Evolutionary conservation across 305 asterid genomes (phyloP), one percentile per base, ranked within the genome.

Genomic region (Fraxinus angustifolia): DNA sequence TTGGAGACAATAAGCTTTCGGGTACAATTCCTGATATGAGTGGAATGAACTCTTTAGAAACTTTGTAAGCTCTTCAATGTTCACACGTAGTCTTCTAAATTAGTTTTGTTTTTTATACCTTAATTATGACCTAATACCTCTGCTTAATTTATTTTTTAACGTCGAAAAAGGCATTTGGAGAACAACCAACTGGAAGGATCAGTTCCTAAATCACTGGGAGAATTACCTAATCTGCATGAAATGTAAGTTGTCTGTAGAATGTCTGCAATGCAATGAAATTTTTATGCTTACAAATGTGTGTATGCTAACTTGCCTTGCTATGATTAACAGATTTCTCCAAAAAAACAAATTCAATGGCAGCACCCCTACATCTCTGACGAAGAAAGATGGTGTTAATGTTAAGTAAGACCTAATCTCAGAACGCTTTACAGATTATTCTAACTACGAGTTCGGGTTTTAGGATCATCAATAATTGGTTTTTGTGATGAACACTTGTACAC

Each of bases 11-110:
- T 89, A 87, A 86, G 48, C 86, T 95, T 80, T 56, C 90, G 0
- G 99, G 98, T 34, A 28, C 80, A 62, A 80, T 95, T 78, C 98
- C 97, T 45, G 95, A 95, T 86, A 62, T 95, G 89, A 89, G 92
- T 82, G 84, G 83, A 73, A 58, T 92, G 80, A 84, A 80, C 82
- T 84, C 89, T 45, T 83, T 95, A 77, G 87, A 92, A 91, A 85
- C 87, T 70, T 78, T 94, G 99, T 94, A 92, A 89, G 96, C 45
- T 71, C 73, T 82, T 34, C 6, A 50, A 65, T 21, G 21, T 60
- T 40, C 71, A 1, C 35, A 36, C 3, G 36, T 45, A 48, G 0
- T 26, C 2, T 30, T 16, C 62, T 75, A 21, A 68, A 68, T 8
- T 68, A 26, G 10, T 38, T 26, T 21, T 6, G 56, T 36, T 38